Conservation (phyloP, 1,284 basidiomycete genomes). For the Sporisorium iseilematis-ciliati region DNA sequence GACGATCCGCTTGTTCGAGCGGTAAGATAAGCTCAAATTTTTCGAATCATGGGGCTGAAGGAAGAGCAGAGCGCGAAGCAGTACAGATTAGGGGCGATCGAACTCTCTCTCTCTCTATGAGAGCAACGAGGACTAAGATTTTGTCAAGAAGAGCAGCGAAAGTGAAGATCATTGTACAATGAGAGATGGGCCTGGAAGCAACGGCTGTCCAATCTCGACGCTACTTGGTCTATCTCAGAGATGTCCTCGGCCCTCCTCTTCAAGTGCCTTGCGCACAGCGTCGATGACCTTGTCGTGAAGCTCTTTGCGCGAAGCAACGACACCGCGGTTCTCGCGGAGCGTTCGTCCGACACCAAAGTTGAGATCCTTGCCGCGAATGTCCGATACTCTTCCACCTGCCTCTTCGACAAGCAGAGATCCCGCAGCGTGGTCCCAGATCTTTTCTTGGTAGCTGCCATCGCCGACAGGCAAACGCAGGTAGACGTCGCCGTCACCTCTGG, state of each 20-base stretch:
- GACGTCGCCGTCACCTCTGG: slow-evolving; percentile 86
- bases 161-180: too few relatives aligned
- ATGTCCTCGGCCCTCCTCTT: slow-evolving; percentile 71
- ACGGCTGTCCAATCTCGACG: neutral
- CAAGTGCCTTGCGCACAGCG: slow-evolving; percentile 79
- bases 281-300: slow-evolving; percentile 79
- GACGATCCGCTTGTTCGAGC: too few relatives aligned
- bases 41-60: too few relatives aligned
- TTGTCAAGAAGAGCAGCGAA: too few relatives aligned
- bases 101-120: too few relatives aligned
- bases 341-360: slow-evolving; percentile 90
- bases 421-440: slow-evolving; percentile 96
- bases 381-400: slow-evolving; percentile 86
- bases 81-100: too few relatives aligned
- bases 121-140: too few relatives aligned
- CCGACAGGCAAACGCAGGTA: slow-evolving; percentile 90
- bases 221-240: slow-evolving; percentile 12
- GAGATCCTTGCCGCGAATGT: slow-evolving; percentile 82
- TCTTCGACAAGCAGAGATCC: slow-evolving; percentile 88
- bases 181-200: neutral
- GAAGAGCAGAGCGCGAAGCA: too few relatives aligned
- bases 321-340: slow-evolving; percentile 85
- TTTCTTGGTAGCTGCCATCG: slow-evolving; percentile 83
- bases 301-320: slow-evolving; percentile 81
- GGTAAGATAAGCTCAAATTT: too few relatives aligned